Evolutionary conservation across 192 early-diverging fungal genomes (phyloP).

Genomic region (Thamnidium elegans): DNA sequence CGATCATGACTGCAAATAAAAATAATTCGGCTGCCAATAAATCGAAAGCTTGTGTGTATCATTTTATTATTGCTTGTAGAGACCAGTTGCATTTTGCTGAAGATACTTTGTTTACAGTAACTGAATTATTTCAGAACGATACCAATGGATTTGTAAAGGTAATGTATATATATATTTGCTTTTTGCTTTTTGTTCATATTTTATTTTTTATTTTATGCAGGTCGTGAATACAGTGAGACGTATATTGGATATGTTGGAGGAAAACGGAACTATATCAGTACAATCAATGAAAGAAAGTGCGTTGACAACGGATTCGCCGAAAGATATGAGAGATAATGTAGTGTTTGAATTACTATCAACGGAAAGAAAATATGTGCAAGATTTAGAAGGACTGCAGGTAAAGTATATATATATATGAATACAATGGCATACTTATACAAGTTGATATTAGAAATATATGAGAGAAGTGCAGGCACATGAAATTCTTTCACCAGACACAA

Average conservation of each 20-base stretch:
- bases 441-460: conserved; percentile 61
- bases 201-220: too few species aligned
- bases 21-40: conserved; percentile 59
- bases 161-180: conserved; percentile 3
- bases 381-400: conserved; percentile 79
- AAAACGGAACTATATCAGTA: conserved; percentile 49
- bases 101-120: conserved; percentile 77
- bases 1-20: conserved; percentile 50
- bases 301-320: conserved; percentile 60
- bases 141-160: conserved; percentile 97
- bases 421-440: not conserved
- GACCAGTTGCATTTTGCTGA: conserved; percentile 69
- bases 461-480: conserved; percentile 64
- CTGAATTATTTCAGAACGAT: conserved; percentile 89
- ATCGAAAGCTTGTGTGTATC: conserved; percentile 77
- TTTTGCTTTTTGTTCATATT: not conserved
- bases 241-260: conserved; percentile 77
- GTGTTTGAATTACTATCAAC: conserved; percentile 91
- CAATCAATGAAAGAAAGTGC: conserved; percentile 35
- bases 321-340: conserved; percentile 84
- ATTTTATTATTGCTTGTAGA: conserved; percentile 87
- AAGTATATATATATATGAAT: not conserved
- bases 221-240: conserved; percentile 82
- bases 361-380: conserved; percentile 87
- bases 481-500: conserved; percentile 75